Evolutionary conservation across 495 filamentous ascomycete species (phyloP).

Genomic region (Talaromyces liani): DNA sequence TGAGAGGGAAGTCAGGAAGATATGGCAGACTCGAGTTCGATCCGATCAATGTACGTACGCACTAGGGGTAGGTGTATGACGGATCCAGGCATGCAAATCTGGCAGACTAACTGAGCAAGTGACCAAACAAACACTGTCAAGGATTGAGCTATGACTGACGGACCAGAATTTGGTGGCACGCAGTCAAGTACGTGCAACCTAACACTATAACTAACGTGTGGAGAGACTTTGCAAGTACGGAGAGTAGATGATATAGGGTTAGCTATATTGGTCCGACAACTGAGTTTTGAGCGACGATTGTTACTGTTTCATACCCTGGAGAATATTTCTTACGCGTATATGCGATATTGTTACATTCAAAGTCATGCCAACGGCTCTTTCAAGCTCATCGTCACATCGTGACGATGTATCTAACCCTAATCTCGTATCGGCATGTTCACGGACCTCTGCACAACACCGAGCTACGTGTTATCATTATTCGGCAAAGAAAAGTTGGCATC

Average conservation of each 20-base stretch:
- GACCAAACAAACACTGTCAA: neutral
- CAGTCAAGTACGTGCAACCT: neutral
- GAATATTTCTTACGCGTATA: neutral
- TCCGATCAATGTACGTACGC: neutral
- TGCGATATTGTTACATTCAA: neutral
- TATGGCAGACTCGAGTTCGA: neutral
- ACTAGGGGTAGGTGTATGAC: neutral
- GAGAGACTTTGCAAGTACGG: neutral
- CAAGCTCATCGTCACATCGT: neutral
- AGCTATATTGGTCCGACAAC: neutral
- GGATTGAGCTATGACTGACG: neutral
- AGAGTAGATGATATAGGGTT: neutral
- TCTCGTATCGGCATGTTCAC: neutral
- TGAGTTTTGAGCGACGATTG: neutral
- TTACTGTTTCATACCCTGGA: neutral
- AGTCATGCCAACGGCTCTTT: neutral
- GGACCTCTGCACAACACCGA: neutral
- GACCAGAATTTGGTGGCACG: neutral
- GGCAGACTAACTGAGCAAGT: neutral
- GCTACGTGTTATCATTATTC: neutral
- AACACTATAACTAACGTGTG: neutral
- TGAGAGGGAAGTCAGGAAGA: slow-evolving; percentile 10
- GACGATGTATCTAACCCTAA: neutral
- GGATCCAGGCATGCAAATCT: neutral
- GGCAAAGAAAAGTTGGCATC: neutral